Evolutionary conservation across 2,329 filamentous ascomycete species (phyloP), one percentile per base, ranked within the genome.

Genomic region (Myotisia sp.): DNA sequence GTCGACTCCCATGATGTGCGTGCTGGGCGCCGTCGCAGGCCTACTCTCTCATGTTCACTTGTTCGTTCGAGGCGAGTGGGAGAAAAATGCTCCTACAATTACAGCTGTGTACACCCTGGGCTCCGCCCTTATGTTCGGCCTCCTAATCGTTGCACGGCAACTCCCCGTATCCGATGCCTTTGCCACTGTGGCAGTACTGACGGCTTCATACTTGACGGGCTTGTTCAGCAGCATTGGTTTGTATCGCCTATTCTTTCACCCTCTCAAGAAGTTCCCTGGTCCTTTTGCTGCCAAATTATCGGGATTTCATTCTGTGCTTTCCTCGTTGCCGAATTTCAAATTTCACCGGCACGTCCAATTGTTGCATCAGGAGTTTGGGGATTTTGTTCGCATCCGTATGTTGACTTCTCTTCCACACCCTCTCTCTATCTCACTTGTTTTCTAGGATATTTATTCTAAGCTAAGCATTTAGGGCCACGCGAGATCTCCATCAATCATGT

Each of bases 181-280:
- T n/a, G 17, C 10, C 8, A 28, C 23, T 13, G 10, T 29, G 17
- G 17, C 33, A 9, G 23, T 12, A 5, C 17, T 34, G 6, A 14
- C 12, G 6, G 32, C 24, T 2, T 10, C 18, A 17, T 37, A 28
- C 18, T 14, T 26, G 17, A 17, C 19, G 6, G 18, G 17, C 6
- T 26, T 38, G 6, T 38, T 33, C 21, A 19, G 14, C 3, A 51
- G 47, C 34, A 52, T 53, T 21, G 12, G 42, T 4, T 10, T 48
- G 6, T 54, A 53, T 33, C 46, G 51, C 18, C 29, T 34, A 3
- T 47, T 46, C 6, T 49, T 49, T 20, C 51, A 53, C 26, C 42
- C 45, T 3, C 41, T 53, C 1, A 37, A 24, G 8, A 31, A 33
- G 2, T 53, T 51, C 18, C 50, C 50, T 2, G 51, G 51, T 0